Base-by-base conservation (phyloP, 1,139 yeast genomes). In the Scheffersomyces cryptocercus region DNA sequence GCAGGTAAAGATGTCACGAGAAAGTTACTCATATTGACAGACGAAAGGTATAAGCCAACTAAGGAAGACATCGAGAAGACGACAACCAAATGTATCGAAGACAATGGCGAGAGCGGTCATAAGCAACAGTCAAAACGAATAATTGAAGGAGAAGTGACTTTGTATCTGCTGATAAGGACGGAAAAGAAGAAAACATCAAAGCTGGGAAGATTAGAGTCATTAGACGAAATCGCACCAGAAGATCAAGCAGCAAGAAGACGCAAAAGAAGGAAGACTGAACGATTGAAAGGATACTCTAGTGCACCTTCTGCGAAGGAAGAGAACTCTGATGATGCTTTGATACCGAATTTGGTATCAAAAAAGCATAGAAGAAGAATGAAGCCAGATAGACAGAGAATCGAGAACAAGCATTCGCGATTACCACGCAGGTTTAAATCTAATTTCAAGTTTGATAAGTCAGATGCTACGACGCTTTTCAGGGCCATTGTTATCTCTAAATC, bases 401-500 rank as follows among this genome's bases (percentile, higher is more conserved):
- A 43, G 28, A 29, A 40, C 29, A 44, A 35, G 40, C 7, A 33
- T 44, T 44, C 28, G 53, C 52, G 49, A 54, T 34, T 43, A 9
- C 43, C 48, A 12, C 44, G 58, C 33, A 46, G 58, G 35, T 54
- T 62, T 31, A 54, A 71, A 35, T 50, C 62, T 2, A 46, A 54
- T 7, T 48, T 55, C 38, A 67, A 61, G 41, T 64, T 74, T 47
- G 73, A 69, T 50, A 62, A 68, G 52, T 54, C 63, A n/a, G 84
- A 82, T 48, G 65, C 73, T 2, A 76, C 82, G 3, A 58, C 61
- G 5, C 65, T 84, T 40, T 82, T 74, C 55, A 68, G 86, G 29
- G 75, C 83, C 1, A 82, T 85, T 26, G 77, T 85, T 7, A 82
- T 88, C n/a, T 77, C 81, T 15, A 76, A 85, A 49, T 69, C 88